These are phyloP conservation scores for Hymenoscyphus fraxineus DNA, from an alignment of 2,329 filamentous ascomycete species.

Conservation along the genomic window DNA sequence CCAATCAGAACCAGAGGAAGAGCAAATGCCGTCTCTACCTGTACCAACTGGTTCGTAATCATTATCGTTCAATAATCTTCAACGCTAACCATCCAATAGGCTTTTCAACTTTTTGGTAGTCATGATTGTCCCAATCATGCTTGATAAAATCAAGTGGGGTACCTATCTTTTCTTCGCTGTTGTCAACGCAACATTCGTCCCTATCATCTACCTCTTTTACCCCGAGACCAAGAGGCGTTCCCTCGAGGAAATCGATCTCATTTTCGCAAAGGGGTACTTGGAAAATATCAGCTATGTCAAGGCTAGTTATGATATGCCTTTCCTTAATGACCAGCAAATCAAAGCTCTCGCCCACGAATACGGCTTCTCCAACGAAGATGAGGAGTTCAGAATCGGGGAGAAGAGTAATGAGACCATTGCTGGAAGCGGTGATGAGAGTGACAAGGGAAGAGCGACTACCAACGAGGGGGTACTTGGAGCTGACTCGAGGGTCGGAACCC, in stretches of 20 bases:
- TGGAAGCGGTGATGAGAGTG: conserved; percentile 5
- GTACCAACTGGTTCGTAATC: conserved; percentile 37
- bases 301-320: conserved; percentile 54
- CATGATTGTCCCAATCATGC: conserved; percentile 39
- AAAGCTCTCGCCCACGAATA: conserved; percentile 38
- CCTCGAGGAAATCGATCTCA: conserved; percentile 67
- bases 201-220: conserved; percentile 38
- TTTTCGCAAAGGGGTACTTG: conserved; percentile 57
- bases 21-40: conserved; percentile 61
- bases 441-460: conserved; percentile 11
- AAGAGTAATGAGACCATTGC: conserved; percentile 10
- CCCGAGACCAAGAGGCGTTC: conserved; percentile 52
- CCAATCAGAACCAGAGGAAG: conserved; percentile 57
- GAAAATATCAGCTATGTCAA: conserved; percentile 59
- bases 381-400: conserved; percentile 28
- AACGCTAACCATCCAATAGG: conserved; percentile 34
- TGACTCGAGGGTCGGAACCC: neutral
- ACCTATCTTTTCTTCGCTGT: conserved; percentile 40
- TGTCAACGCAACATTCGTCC: conserved; percentile 38
- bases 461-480: conserved; percentile 7
- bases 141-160: conserved; percentile 35
- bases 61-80: neutral
- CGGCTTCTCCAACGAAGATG: conserved; percentile 30
- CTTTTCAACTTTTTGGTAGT: conserved; percentile 55
- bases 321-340: conserved; percentile 48